Conservation (phyloP, 345 rosid genomes). For the Rhodamnia argentea region DNA sequence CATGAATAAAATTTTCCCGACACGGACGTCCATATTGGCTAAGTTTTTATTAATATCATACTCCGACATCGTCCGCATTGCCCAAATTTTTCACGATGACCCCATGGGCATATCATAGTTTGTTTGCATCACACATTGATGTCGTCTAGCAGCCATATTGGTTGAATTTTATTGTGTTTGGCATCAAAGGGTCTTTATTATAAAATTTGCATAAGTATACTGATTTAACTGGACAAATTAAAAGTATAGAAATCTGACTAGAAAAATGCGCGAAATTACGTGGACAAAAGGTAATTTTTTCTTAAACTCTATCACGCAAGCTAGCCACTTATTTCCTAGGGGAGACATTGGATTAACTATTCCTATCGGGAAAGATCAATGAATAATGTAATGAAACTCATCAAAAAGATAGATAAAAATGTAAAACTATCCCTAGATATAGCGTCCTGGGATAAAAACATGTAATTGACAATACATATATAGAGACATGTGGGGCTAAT, state of each 20-base stretch:
- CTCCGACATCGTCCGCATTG: no score
- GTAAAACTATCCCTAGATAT: background rate
- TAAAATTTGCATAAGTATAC: background rate
- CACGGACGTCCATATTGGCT: rapidly evolving
- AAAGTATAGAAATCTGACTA: background rate
- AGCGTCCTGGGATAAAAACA: background rate
- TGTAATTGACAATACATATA: background rate
- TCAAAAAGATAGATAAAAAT: background rate
- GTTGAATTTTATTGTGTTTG: background rate
- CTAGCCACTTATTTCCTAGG: background rate
- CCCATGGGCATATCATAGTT: background rate
- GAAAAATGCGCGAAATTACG: background rate
- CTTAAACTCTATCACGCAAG: background rate
- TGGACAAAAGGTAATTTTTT: background rate
- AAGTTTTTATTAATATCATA: background rate
- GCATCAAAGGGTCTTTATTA: background rate
- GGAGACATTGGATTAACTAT: background rate
- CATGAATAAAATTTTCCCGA: rapidly evolving
- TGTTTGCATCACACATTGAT: background rate
- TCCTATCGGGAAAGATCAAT: background rate
- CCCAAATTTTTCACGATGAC: background rate
- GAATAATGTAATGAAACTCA: background rate
- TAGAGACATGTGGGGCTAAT: background rate
- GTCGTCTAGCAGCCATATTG: background rate
- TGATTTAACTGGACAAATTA: background rate